phyloP scores from a whole-genome alignment of 306 rosid genomes.

The cucumber (Cucumis sativus) region DNA sequence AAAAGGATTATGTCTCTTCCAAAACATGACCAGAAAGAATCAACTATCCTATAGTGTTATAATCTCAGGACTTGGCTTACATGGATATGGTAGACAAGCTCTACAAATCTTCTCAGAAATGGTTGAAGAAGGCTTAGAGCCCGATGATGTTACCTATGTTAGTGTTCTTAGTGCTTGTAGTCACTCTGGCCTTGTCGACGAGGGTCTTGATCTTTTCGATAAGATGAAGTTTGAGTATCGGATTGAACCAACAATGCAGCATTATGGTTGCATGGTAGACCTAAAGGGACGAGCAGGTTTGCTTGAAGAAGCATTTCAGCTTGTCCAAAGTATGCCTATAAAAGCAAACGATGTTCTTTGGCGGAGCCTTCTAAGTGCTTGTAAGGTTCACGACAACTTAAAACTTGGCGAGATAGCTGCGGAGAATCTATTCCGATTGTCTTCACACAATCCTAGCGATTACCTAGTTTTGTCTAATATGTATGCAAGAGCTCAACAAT shows the following conservation, averaged over 20 bases:
- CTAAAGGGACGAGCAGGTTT: conserved; percentile 61
- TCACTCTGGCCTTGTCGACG: conserved; percentile 57
- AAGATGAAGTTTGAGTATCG: conserved; percentile 46
- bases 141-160: conserved; percentile 53
- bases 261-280: conserved; percentile 79
- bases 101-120: conserved; percentile 44
- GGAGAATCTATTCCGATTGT: conserved; percentile 28
- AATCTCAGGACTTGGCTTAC: conserved; percentile 73
- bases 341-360: conserved; percentile 57
- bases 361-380: conserved; percentile 76
- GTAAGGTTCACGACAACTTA: conserved; percentile 52
- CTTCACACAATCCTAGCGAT: conserved; percentile 42
- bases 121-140: conserved; percentile 51
- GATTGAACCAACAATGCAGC: conserved; percentile 54
- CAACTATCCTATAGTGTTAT: conserved; percentile 51
- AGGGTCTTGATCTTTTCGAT: conserved; percentile 43
- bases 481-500: conserved; percentile 51
- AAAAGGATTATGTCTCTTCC: conserved; percentile 39
- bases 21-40: conserved; percentile 50
- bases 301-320: conserved; percentile 55
- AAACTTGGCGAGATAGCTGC: conserved; percentile 57
- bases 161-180: conserved; percentile 64
- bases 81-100: conserved; percentile 68
- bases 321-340: conserved; percentile 40
- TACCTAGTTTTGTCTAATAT: conserved; percentile 55